phyloP scores from a whole-genome alignment of 1,139 yeast genomes.

The Candida tropicalis region DNA sequence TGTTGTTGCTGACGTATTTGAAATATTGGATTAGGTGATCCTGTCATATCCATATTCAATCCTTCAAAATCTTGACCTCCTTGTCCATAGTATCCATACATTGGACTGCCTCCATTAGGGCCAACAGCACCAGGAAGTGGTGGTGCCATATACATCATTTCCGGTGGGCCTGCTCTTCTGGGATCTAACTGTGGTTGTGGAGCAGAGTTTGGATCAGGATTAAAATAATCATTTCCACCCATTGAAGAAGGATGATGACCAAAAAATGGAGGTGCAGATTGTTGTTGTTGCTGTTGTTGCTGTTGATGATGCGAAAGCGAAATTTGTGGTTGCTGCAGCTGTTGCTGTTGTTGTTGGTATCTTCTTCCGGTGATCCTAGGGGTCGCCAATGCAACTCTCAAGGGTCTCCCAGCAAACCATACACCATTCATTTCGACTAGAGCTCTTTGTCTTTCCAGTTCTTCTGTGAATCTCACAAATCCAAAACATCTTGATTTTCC shows the following conservation, averaged over 20 bases:
- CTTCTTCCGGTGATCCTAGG: constrained; percentile 39
- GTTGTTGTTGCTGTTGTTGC: constrained; percentile 8
- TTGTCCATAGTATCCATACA: constrained; percentile 15
- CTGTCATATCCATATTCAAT: constrained; percentile 7
- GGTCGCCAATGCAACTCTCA: constrained; percentile 72
- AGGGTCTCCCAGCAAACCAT: constrained; percentile 73
- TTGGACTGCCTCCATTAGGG: constrained; percentile 13
- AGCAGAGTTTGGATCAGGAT: constrained; percentile 1
- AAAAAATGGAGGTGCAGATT: constrained; percentile 5
- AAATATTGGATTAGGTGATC: constrained; percentile 6
- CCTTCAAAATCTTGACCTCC: constrained; percentile 6
- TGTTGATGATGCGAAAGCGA: constrained; percentile 9
- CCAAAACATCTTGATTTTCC: constrained; percentile 79
- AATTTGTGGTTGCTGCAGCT: constrained; percentile 3
- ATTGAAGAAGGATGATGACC: constrained; percentile 5
- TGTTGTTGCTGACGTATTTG: constrained; percentile 13
- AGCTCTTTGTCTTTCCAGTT: constrained; percentile 64
- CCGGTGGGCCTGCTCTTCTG: constrained; percentile 16
- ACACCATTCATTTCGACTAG: constrained; percentile 74
- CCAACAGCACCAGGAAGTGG: constrained; percentile 6
- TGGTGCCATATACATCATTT: constrained; percentile 21
- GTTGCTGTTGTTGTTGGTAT: constrained; percentile 9
- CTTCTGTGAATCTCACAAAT: constrained; percentile 68
- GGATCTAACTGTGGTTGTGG: constrained; percentile 4
- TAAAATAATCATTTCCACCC: constrained; percentile 4